Evolutionary conservation across 1,139 yeast species (phyloP).

Genomic region (Candida dubliniensis): DNA sequence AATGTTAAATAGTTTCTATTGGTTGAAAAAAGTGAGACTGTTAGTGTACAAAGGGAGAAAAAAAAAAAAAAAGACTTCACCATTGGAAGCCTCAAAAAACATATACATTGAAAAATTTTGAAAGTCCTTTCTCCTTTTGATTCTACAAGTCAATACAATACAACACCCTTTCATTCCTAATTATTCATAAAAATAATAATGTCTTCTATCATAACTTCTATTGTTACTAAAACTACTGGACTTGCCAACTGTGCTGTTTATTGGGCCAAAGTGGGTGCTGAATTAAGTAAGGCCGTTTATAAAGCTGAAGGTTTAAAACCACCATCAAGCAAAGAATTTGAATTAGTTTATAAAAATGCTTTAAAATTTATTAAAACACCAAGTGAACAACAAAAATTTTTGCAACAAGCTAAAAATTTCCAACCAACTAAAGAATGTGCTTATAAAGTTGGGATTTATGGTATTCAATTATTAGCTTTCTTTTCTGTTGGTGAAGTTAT

Average conservation of each 20-base stretch:
- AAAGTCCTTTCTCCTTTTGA: no score
- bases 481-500: slow-evolving; percentile 94
- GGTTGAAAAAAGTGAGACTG: slow-evolving; percentile 14
- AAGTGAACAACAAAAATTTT: slow-evolving; percentile 49
- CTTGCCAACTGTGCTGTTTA: slow-evolving; percentile 57
- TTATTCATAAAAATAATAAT: slow-evolving; percentile 23
- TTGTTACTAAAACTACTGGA: slow-evolving; percentile 41
- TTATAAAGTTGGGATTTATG: slow-evolving; percentile 71
- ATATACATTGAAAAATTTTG: not conserved
- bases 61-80: slow-evolving; percentile 2
- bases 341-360: slow-evolving; percentile 64
- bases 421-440: slow-evolving; percentile 57
- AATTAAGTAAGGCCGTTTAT: slow-evolving; percentile 87
- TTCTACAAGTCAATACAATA: no score
- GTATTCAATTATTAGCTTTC: slow-evolving; percentile 84
- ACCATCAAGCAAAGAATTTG: slow-evolving; percentile 77
- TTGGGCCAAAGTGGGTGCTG: slow-evolving; percentile 90
- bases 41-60: slow-evolving; percentile 3
- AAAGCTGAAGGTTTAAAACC: slow-evolving; percentile 92
- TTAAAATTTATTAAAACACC: slow-evolving; percentile 40
- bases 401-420: slow-evolving; percentile 43
- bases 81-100: not conserved
- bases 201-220: slow-evolving; percentile 44
- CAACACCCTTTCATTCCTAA: not conserved
- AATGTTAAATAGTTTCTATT: slow-evolving; percentile 13